phyloP scores from a whole-genome alignment of 768 basidiomycete species.

The Amanita rubescens region DNA sequence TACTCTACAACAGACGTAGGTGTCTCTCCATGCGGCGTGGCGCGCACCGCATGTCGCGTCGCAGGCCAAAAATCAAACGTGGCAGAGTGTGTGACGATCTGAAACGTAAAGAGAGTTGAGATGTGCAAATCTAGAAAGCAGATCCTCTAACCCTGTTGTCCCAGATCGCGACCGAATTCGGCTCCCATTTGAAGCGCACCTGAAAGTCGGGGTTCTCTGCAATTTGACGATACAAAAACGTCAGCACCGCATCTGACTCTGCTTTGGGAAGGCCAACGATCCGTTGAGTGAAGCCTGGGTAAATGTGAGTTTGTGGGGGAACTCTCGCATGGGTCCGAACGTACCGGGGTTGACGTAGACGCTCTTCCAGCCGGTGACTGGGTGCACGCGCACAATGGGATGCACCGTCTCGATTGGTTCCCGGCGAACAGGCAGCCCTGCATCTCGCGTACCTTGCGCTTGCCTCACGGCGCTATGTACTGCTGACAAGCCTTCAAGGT shows the following conservation, averaged over 20 bases:
- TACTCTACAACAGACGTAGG: conserved; percentile 74
- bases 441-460: conserved; percentile 65
- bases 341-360: conserved; percentile 73
- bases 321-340: conserved; percentile 16
- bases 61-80: conserved; percentile 80
- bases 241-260: conserved; percentile 69
- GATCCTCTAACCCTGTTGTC: conserved; percentile 76
- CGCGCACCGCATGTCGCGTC: conserved; percentile 70
- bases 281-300: conserved; percentile 71
- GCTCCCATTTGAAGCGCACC: conserved; percentile 72
- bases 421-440: conserved; percentile 63
- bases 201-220: conserved; percentile 66
- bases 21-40: conserved; percentile 75
- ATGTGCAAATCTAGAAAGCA: too few species aligned
- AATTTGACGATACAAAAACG: conserved; percentile 66
- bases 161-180: conserved; percentile 78
- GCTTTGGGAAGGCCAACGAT: conserved; percentile 76
- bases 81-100: conserved; percentile 72
- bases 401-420: conserved; percentile 64
- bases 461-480: conserved; percentile 75
- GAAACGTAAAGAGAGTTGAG: too few species aligned
- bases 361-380: conserved; percentile 79
- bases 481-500: conserved; percentile 66
- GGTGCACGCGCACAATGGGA: conserved; percentile 79
- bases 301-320: too few species aligned